Conservation (phyloP, 306 rosid species). For the Argentina anserina region DNA sequence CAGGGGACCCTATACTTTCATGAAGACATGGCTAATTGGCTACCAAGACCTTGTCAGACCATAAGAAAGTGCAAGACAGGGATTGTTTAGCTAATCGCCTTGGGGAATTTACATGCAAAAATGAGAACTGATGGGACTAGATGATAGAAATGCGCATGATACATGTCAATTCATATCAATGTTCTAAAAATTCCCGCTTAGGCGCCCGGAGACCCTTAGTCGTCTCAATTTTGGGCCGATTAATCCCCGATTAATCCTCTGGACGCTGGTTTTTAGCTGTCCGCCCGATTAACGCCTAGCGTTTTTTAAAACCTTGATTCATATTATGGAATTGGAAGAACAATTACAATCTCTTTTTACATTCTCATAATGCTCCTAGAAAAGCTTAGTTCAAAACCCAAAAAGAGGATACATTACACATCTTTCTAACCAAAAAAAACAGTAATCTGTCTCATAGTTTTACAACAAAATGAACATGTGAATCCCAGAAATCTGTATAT, state of each 20-base stretch:
- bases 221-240: too few species aligned
- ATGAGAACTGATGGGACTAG: background rate
- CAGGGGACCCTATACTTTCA: background rate
- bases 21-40: background rate
- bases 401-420: background rate
- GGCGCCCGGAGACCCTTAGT: too few species aligned
- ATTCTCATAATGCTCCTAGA: background rate
- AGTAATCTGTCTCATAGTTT: background rate
- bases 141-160: background rate
- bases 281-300: too few species aligned
- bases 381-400: constrained; percentile 2
- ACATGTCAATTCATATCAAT: background rate
- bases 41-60: background rate
- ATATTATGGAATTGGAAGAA: background rate
- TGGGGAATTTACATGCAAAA: background rate
- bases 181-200: too few species aligned
- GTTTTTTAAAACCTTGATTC: too few species aligned
- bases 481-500: background rate
- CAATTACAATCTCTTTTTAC: background rate
- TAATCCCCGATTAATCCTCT: too few species aligned
- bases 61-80: background rate
- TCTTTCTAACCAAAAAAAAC: background rate
- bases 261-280: too few species aligned
- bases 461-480: constrained; percentile 17
- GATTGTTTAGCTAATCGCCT: background rate